Evolutionary conservation across 2,329 filamentous ascomycete species (phyloP), one percentile per base, ranked within the genome.

Genomic region (Claviceps fusiformis): DNA sequence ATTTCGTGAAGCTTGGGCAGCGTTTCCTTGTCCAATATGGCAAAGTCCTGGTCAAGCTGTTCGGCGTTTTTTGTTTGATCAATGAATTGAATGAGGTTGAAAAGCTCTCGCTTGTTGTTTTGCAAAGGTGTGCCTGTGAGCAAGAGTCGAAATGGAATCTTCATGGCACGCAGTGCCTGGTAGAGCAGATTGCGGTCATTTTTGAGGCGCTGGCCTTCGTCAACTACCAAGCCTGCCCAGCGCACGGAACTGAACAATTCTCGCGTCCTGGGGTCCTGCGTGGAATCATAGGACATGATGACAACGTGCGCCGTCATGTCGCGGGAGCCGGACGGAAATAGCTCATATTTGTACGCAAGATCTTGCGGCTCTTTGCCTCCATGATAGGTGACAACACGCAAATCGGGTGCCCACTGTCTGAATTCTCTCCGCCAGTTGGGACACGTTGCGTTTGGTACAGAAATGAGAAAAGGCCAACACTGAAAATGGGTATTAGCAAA

Each of bases 341-440:
- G 81, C 68, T 98, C 95, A 65, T 95, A 85, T 41, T 86, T 75
- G 62, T 86, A 85, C 0, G 89, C 86, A 57, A 95, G 79, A 43
- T 87, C 81, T 60, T 93, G 86, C 17, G 90, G 78, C 51, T 79
- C 77, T 52, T 77, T 79, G 17, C 86, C 86, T 49, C 93, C 93
- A 66, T 95, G 95, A 66, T 93, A 97, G 0, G 90, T 86, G n/a
- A 96, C 90, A 7, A 95, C 90, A 46, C 90, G 83, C 41, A 97
- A 72, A 7, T 81, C 81, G 1, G 92, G 92, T 0, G 87, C 85
- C 92, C 92, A 98, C 61, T 87, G 85, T 72, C 95, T 95, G 68
- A 97, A 89, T 67, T 98, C 93, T 51, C 92, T 84, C 6, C 92
- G 86, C 92, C 93, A 98, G 67, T 98, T 98, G n/a, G 90, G 82